Base-by-base conservation (phyloP, 2,329 filamentous ascomycete genomes). In the Epichloe aotearoae region DNA sequence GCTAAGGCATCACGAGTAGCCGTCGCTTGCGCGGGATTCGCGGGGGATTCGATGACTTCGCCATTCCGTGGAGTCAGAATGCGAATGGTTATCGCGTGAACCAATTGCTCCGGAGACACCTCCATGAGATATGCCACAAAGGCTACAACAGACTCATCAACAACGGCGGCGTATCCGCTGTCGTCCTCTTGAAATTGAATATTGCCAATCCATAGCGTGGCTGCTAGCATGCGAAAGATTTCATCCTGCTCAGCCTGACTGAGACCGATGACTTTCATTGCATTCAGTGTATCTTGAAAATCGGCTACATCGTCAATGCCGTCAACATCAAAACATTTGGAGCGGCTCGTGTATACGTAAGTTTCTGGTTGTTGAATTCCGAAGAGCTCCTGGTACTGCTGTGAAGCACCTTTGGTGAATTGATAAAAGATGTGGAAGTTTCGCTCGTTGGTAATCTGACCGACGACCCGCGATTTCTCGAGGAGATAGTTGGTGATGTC, bases 361-460 rank as follows among this genome's bases (percentile, higher is more conserved):
- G 89, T 88, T 62, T 95, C 86, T 23, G 93, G 93, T 59, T 85
- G 84, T 66, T 97, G 91, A 19, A 98, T 75, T 47, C 93, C 93
- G 63, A 88, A 96, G n/a, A 75, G 82, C 61, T 93, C 82, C 65
- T 88, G 78, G 68, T 97, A 94, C 53, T 84, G 80, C 58, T 84
- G 77, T n/a, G 89, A 86, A 10, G 91, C 91, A 4, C 87, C 89
- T 70, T 97, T 98, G 45, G 93, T 88, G 68, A 97, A 96, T 68
- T 98, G 93, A 70, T 98, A 98, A 68, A 98, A 98, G 62, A 98
- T 97, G 70, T 98, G 93, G 69, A 98, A 98, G 70, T 95, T 97
- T 59, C 93, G 82, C 76, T 98, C 93, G 66, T 96, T 95, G 52
- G 73, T 76, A 59, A 97, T 97, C 72, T 97, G 93, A 15, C 91